Percentiles rank a stretch among this genome's conserved stretches.
These are phyloP conservation scores for Penicillium roqueforti DNA, from an alignment of 495 filamentous ascomycete genomes.

Conservation along the genomic window DNA sequence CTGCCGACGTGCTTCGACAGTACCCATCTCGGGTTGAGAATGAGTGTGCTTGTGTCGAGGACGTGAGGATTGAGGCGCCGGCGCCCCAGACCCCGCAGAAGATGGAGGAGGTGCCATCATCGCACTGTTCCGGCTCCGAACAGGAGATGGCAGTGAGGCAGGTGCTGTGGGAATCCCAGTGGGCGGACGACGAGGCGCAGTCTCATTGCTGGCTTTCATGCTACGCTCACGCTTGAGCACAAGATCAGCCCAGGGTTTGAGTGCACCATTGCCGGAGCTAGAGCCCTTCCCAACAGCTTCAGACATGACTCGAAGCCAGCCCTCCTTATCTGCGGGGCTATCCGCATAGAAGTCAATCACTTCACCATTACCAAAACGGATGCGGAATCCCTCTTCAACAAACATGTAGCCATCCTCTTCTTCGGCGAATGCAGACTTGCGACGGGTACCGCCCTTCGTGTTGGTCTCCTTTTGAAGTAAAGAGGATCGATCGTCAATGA, in stretches of 20 bases:
- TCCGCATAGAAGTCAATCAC: conserved; percentile 99
- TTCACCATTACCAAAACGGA: conserved; percentile 96
- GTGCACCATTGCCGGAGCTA: conserved; percentile 37
- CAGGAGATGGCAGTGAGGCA: conserved; percentile 19
- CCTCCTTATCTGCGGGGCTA: conserved; percentile 75
- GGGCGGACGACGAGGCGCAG: conserved; percentile 27
- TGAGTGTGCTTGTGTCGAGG: conserved; percentile 42
- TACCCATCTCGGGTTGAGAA: conserved; percentile 42
- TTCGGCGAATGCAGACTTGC: conserved; percentile 93
- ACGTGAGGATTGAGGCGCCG: conserved; percentile 24
- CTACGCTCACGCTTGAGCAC: conserved; percentile 56
- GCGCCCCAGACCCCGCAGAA: conserved; percentile 28
- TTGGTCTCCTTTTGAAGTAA: conserved; percentile 75
- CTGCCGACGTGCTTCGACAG: conserved; percentile 38
- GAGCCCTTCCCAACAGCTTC: conserved; percentile 74
- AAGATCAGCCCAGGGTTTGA: conserved; percentile 74
- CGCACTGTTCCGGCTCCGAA: conserved; percentile 23
- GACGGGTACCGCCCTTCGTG: conserved; percentile 68
- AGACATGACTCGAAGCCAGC: conserved; percentile 88
- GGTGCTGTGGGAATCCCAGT: conserved; percentile 8
- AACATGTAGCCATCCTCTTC: conserved; percentile 99
- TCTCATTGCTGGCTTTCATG: conserved; percentile 33
- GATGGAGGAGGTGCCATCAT: conserved; percentile 26
- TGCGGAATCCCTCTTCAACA: conserved; percentile 97
- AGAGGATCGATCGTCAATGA: conserved; percentile 88